Conservation (phyloP, 805 yeast species). For the Ascoidea asiatica region DNA sequence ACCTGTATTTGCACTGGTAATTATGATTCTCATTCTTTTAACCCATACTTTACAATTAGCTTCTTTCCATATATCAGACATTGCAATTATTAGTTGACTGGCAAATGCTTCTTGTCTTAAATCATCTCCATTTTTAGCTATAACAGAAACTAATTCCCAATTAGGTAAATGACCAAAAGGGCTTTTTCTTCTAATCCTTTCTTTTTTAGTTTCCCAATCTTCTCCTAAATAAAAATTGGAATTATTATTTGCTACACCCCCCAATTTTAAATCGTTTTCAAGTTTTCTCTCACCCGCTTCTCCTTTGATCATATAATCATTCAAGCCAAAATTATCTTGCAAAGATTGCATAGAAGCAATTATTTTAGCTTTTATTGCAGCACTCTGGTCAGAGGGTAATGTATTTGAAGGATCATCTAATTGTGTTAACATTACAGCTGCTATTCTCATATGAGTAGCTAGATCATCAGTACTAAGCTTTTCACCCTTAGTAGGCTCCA, state of each 20-base stretch:
- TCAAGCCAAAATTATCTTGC: slow-evolving; percentile 51
- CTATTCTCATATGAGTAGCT: slow-evolving; percentile 91
- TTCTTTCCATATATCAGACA: slow-evolving; percentile 72
- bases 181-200: slow-evolving; percentile 65
- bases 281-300: slow-evolving; percentile 84
- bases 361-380: slow-evolving; percentile 54
- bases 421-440: slow-evolving; percentile 89
- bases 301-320: slow-evolving; percentile 40
- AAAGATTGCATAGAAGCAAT: slow-evolving; percentile 63
- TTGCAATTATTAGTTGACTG: slow-evolving; percentile 80
- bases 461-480: slow-evolving; percentile 32
- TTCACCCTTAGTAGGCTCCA: slow-evolving; percentile 9
- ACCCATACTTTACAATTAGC: slow-evolving; percentile 75
- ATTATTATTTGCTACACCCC: slow-evolving; percentile 38
- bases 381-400: slow-evolving; percentile 39
- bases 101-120: slow-evolving; percentile 96
- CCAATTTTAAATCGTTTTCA: slow-evolving; percentile 83
- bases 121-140: slow-evolving; percentile 94
- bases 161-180: slow-evolving; percentile 75
- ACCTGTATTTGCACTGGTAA: slow-evolving; percentile 85
- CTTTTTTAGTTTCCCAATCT: slow-evolving; percentile 80
- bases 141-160: slow-evolving; percentile 94
- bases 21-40: slow-evolving; percentile 80
- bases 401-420: slow-evolving; percentile 50
- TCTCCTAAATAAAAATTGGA: slow-evolving; percentile 61